Base-by-base conservation (phyloP, 345 rosid genomes). In the Moricandia moricandioides region DNA sequence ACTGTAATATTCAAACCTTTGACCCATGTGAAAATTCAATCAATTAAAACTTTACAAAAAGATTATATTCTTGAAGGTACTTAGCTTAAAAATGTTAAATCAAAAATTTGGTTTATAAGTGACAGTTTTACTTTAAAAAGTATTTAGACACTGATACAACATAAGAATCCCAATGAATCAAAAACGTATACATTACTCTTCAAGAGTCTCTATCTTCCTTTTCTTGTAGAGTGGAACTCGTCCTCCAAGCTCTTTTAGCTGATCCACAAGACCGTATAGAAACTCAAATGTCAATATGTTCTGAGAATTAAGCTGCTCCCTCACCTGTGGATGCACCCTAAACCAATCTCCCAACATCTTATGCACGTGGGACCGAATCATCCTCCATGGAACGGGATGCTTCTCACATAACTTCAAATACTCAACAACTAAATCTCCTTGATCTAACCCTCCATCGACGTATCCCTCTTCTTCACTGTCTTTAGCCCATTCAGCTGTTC, bases 341-440 rank as follows among this genome's bases (percentile, higher is more conserved):
- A 95, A 95, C 98, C 97, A 90, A 11, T 86, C 90, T 62, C 96
- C 96, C 75, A 95, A 83, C 87, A 95, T 69, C 84, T 92, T 90
- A 81, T 95, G 92, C 21, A 91, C 89, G 34, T 92, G 99, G 37
- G 98, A 76, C 4, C 96, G 91, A 52, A 95, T 88, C 85, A 95
- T 95, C 73, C 97, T 88, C 98, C 97, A 89, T 0, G 98, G 94
- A 29, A 95, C 98, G 11, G 96, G 91, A 78, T 92, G 89, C 43
- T 61, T 82, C 83, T 95, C 99, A 73, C 99, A 92, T 43, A 92
- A 83, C 82, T 86, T 84, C 71, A 95, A 80, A 81, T 95, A 92
- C 82, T 92, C 92, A 43, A 90, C 84, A 12, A 84, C 66, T 6
- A 92, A 80, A 66, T 89, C 89, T 43, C 88, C 90, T 78, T 89